Evolutionary conservation across 352 stramenopile species (phyloP).

Genomic region (Phytophthora pisi): DNA sequence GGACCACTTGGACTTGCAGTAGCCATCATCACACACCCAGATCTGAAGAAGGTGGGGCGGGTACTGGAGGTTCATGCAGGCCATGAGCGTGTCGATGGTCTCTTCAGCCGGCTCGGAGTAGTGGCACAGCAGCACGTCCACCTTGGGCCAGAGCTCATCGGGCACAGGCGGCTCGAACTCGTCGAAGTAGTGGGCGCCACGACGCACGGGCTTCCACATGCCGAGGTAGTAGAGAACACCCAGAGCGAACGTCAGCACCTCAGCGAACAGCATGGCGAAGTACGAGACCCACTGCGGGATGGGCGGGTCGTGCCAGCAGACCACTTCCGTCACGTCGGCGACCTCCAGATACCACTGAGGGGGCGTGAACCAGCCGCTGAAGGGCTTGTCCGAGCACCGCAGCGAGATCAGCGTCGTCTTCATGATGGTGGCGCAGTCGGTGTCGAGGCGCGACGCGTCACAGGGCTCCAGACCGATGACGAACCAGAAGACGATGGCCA

Average conservation of each 20-base stretch:
- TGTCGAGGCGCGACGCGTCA: constrained; percentile 52
- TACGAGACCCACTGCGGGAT: constrained; percentile 86
- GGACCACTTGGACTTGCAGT: constrained; percentile 82
- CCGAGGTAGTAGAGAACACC: constrained; percentile 86
- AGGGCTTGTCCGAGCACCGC: constrained; percentile 46
- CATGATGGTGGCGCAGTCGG: constrained; percentile 69
- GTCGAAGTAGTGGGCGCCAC: constrained; percentile 87
- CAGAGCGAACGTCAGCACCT: constrained; percentile 73
- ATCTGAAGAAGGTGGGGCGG: constrained; percentile 85
- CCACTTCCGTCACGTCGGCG: constrained; percentile 70
- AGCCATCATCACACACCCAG: constrained; percentile 87
- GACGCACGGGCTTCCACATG: constrained; percentile 89
- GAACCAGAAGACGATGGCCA: constrained; percentile 83
- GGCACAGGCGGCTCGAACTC: constrained; percentile 85
- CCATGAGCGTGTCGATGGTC: constrained; percentile 84
- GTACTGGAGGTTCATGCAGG: constrained; percentile 90
- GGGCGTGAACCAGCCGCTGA: constrained; percentile 71
- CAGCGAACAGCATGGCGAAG: constrained; percentile 75
- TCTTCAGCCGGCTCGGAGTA: constrained; percentile 89
- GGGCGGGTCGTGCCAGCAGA: constrained; percentile 76
- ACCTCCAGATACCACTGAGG: constrained; percentile 78
- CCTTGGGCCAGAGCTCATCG: constrained; percentile 84
- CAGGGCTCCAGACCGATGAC: constrained; percentile 81
- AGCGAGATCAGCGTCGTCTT: constrained; percentile 62
- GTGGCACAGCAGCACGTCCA: constrained; percentile 84